Percentiles rank a stretch among this genome's conserved stretches.
Conservation (phyloP, 2,329 filamentous ascomycete genomes). For the Lachnellula hyalina region DNA sequence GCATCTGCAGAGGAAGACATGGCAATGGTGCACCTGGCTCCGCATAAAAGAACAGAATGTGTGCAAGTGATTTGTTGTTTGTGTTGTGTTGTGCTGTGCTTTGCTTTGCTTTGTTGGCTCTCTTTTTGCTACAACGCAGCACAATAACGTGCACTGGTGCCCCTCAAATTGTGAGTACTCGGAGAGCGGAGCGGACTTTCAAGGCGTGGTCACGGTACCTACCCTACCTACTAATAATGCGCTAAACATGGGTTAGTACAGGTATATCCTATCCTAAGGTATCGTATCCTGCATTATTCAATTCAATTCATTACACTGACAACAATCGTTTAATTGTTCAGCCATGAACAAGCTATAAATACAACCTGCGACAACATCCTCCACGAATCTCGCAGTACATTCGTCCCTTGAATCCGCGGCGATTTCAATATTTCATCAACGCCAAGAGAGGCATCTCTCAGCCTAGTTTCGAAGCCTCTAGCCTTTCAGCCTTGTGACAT, state of each 20-base stretch:
- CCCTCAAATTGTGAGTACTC: not conserved
- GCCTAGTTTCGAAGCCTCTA: not conserved
- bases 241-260: no score
- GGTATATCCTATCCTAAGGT: no score
- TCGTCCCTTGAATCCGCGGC: no score
- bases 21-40: slow-evolving; percentile 6
- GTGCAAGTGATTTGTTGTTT: not conserved
- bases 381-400: no score
- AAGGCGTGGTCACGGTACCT: not conserved
- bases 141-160: not conserved
- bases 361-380: no score
- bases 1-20: slow-evolving; percentile 21
- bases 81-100: not conserved
- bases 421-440: not conserved
- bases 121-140: not conserved
- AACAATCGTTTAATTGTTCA: no score
- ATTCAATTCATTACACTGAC: no score
- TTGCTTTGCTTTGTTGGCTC: not conserved
- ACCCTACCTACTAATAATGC: no score
- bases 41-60: slow-evolving; percentile 9
- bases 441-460: not conserved
- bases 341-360: no score
- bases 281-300: no score
- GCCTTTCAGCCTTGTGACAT: not conserved
- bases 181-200: not conserved